Conservation (phyloP, 2,329 filamentous ascomycete species). For the Escovopsis sp. region DNA sequence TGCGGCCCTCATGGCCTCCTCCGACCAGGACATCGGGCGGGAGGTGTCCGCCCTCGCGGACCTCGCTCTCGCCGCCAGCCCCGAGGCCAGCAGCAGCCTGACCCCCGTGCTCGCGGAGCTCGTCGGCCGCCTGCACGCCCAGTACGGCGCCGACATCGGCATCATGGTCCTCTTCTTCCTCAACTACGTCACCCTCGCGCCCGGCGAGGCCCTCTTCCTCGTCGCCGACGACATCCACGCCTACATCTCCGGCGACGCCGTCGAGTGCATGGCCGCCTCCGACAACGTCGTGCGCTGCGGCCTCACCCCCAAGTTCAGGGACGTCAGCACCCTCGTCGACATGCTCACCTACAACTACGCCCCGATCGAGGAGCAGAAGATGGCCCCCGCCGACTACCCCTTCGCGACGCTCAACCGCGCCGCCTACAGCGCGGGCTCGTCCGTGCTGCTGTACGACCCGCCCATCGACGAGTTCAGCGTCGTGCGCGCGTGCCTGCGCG, state of each 20-base stretch:
- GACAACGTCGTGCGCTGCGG: slow-evolving; percentile 97
- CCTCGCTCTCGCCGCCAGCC: slow-evolving; percentile 54
- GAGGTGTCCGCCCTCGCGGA: slow-evolving; percentile 56
- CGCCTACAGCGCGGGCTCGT: slow-evolving; percentile 65
- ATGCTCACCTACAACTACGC: slow-evolving; percentile 96
- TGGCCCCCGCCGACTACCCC: slow-evolving; percentile 71
- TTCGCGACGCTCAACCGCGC: slow-evolving; percentile 70
- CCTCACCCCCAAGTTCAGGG: slow-evolving; percentile 97
- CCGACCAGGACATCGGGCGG: slow-evolving; percentile 36
- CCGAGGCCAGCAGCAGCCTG: slow-evolving; percentile 51
- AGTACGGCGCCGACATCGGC: slow-evolving; percentile 84
- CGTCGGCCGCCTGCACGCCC: slow-evolving; percentile 58
- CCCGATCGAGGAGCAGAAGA: slow-evolving; percentile 89
- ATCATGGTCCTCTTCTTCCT: slow-evolving; percentile 95
- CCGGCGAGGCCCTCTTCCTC: slow-evolving; percentile 91
- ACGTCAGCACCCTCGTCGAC: slow-evolving; percentile 71
- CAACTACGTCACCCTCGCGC: slow-evolving; percentile 77
- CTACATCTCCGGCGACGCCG: slow-evolving; percentile 84
- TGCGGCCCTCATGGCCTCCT: slow-evolving; percentile 65
- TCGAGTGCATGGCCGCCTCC: slow-evolving; percentile 98
- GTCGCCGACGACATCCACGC: slow-evolving; percentile 96
- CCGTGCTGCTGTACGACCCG: slow-evolving; percentile 71
- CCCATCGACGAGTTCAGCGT: slow-evolving; percentile 96
- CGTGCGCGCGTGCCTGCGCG: slow-evolving; percentile 61
- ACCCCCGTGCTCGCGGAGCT: slow-evolving; percentile 63